Evolutionary conservation across 495 filamentous ascomycete genomes (phyloP).

Genomic region (Opeltia flavorubescens): DNA sequence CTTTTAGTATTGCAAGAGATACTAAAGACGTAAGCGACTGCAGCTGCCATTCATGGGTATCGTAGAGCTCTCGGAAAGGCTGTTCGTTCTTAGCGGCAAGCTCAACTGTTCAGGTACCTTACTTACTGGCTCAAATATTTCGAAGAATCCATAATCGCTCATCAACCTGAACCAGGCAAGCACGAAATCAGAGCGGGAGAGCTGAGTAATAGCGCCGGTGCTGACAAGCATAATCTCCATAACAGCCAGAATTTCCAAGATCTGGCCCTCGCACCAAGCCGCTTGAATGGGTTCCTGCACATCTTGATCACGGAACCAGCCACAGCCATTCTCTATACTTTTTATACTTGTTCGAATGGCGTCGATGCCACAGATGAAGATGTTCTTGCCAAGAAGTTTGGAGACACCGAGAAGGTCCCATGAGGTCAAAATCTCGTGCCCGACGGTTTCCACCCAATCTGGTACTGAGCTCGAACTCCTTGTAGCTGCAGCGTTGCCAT

Average conservation of each 20-base stretch:
- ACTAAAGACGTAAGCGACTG: constrained; percentile 55
- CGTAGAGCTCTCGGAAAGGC: constrained; percentile 27
- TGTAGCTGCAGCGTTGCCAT: not conserved
- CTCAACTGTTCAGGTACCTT: not conserved
- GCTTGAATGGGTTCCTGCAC: constrained; percentile 39
- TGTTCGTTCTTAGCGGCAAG: constrained; percentile 6
- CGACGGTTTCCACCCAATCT: constrained; percentile 18
- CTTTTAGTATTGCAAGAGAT: constrained; percentile 60
- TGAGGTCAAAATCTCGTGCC: constrained; percentile 9
- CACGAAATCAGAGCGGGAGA: constrained; percentile 44
- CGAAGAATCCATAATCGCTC: constrained; percentile 47
- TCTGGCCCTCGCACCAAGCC: constrained; percentile 45
- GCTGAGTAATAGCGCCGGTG: constrained; percentile 38
- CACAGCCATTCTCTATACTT: constrained; percentile 31
- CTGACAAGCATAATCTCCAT: constrained; percentile 61
- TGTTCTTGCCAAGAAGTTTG: constrained; percentile 6
- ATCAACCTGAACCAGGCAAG: constrained; percentile 64
- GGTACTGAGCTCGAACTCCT: not conserved
- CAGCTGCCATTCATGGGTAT: constrained; percentile 43
- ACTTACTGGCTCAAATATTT: constrained; percentile 42
- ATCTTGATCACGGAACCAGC: constrained; percentile 35
- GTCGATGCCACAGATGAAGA: constrained; percentile 20
- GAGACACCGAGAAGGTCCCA: constrained; percentile 4
- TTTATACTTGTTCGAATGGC: constrained; percentile 31
- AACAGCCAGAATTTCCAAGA: constrained; percentile 57